These are phyloP conservation scores for Umbilicaria muhlenbergii DNA, from an alignment of 495 filamentous ascomycete species.

Conservation along the genomic window DNA sequence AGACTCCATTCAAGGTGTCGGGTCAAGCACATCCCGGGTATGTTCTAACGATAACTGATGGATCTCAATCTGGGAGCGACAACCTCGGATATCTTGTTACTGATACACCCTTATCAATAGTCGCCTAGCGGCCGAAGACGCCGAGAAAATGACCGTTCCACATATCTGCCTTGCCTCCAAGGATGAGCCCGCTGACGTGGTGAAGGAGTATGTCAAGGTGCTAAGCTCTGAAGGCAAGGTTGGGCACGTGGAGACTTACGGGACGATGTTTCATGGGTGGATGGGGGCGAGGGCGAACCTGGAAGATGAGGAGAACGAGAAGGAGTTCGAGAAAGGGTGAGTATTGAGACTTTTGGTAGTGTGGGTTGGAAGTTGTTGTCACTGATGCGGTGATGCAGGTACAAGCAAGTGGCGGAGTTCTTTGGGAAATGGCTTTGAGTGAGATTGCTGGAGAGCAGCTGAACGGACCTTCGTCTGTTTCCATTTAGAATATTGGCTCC, in stretches of 20 bases:
- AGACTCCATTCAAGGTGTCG: constrained; percentile 28
- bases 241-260: constrained; percentile 34
- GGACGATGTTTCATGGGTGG: constrained; percentile 42
- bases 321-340: constrained; percentile 38
- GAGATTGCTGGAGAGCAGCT: too few species aligned
- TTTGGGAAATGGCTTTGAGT: constrained; percentile 25
- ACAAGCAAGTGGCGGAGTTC: constrained; percentile 27
- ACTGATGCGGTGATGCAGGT: constrained; percentile 13
- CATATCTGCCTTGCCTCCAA: constrained; percentile 39
- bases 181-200: constrained; percentile 29
- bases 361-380: not conserved
- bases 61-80: not conserved
- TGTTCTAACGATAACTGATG: constrained; percentile 1
- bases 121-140: constrained; percentile 25
- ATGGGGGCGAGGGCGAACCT: constrained; percentile 46
- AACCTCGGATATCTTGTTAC: not conserved
- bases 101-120: constrained; percentile 12
- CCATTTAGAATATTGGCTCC: too few species aligned
- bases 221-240: constrained; percentile 19
- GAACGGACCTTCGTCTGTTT: too few species aligned
- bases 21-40: constrained; percentile 36
- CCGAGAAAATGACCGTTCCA: constrained; percentile 29
- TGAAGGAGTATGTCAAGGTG: not conserved
- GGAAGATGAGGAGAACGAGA: constrained; percentile 28
- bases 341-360: constrained; percentile 3